phyloP scores from a whole-genome alignment of 805 yeast species.

The Candida michaelii region DNA sequence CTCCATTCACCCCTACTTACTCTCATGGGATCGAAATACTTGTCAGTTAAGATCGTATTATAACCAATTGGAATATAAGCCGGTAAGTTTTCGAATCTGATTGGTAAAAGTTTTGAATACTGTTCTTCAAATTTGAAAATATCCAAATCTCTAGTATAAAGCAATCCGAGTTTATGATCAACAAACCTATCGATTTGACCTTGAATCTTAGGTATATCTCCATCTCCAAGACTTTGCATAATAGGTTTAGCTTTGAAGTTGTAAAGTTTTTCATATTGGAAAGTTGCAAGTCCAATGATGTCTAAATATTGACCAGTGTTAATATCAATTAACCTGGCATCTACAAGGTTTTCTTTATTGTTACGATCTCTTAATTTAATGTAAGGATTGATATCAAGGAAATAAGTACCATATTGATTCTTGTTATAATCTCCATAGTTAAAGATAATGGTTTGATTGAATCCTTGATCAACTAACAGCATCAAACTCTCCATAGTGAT shows the following conservation, averaged over 20 bases:
- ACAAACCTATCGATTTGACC: conserved; percentile 10
- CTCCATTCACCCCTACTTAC: conserved; percentile 4
- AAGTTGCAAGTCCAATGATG: conserved; percentile 35
- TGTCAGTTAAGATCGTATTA: conserved; percentile 25
- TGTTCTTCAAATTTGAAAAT: conserved; percentile 31
- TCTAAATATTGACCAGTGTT: conserved; percentile 44
- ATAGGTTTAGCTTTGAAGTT: conserved; percentile 23
- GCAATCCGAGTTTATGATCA: conserved; percentile 11
- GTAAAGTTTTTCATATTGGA: conserved; percentile 14
- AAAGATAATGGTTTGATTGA: conserved; percentile 43
- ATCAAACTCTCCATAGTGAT: conserved; percentile 43
- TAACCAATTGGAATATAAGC: conserved; percentile 34
- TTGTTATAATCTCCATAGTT: conserved; percentile 24
- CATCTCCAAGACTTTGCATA: conserved; percentile 14
- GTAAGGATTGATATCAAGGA: conserved; percentile 31
- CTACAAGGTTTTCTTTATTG: conserved; percentile 50
- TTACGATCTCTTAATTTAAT: conserved; percentile 33
- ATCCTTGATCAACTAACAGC: conserved; percentile 32
- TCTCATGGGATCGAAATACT: conserved; percentile 23
- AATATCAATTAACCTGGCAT: conserved; percentile 53
- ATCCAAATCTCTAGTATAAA: conserved; percentile 18
- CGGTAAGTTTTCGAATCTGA: conserved; percentile 35
- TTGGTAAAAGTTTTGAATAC: conserved; percentile 28
- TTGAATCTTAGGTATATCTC: conserved; percentile 17
- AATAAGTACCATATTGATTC: conserved; percentile 20